These are phyloP conservation scores for Entomortierella beljakovae DNA, from an alignment of 192 early-diverging fungal species.

Conservation along the genomic window DNA sequence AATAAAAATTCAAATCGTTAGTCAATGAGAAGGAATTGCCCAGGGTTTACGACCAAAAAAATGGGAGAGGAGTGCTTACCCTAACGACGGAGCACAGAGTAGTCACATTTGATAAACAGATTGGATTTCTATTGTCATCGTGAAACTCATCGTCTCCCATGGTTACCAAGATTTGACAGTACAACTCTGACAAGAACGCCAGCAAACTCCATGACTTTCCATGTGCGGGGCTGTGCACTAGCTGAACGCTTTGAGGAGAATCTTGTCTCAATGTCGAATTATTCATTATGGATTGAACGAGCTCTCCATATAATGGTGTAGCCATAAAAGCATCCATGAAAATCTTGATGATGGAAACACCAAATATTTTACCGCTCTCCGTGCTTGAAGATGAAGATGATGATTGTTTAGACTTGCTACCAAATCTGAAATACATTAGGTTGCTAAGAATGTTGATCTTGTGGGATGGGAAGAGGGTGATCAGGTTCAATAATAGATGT, in stretches of 20 bases:
- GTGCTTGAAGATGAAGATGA: slow-evolving; percentile 43
- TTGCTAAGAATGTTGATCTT: slow-evolving; percentile 65
- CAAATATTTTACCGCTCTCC: slow-evolving; percentile 34
- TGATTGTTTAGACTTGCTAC: slow-evolving; percentile 17
- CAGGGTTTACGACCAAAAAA: too few species aligned
- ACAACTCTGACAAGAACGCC: slow-evolving; percentile 78
- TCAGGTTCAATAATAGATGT: slow-evolving; percentile 63
- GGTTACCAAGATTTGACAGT: slow-evolving; percentile 77
- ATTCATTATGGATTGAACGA: slow-evolving; percentile 16
- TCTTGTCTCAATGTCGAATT: slow-evolving; percentile 26
- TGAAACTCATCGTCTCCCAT: slow-evolving; percentile 92
- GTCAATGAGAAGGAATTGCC: neutral
- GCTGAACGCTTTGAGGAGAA: slow-evolving; percentile 18
- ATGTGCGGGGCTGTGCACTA: slow-evolving; percentile 50
- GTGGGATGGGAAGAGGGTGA: slow-evolving; percentile 67
- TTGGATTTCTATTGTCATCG: slow-evolving; percentile 61
- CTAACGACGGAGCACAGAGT: slow-evolving; percentile 62
- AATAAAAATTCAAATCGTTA: neutral
- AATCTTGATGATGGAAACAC: slow-evolving; percentile 28
- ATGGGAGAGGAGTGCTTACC: too few species aligned
- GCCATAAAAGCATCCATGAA: slow-evolving; percentile 42
- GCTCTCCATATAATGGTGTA: slow-evolving; percentile 15
- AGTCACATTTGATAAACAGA: slow-evolving; percentile 65
- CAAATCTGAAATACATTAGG: slow-evolving; percentile 57
- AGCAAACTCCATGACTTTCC: slow-evolving; percentile 69